These are phyloP conservation scores for Eutrema japonicum DNA, from an alignment of 345 rosid species.

Conservation along the genomic window DNA sequence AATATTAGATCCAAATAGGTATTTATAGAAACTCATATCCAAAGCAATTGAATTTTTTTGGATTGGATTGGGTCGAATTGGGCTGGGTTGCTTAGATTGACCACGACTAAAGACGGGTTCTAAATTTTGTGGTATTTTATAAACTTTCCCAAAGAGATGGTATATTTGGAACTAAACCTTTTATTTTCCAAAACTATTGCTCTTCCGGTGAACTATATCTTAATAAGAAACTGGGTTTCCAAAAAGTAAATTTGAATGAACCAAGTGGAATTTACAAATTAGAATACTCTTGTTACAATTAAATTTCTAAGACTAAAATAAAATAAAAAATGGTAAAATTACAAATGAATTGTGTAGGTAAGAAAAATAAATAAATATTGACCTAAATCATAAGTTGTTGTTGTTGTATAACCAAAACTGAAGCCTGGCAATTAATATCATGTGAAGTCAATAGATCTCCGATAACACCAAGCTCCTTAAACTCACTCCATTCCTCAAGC, in stretches of 20 bases:
- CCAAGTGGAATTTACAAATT: slow-evolving; percentile 11
- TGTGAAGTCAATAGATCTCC: slow-evolving; percentile 42
- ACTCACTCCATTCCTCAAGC: slow-evolving; percentile 49
- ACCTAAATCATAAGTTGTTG: slow-evolving; percentile 41
- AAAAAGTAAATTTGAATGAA: not conserved
- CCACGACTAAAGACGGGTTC: too few relatives aligned
- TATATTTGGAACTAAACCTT: not conserved
- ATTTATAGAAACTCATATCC: too few relatives aligned
- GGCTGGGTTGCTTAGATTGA: too few relatives aligned
- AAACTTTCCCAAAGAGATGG: not conserved
- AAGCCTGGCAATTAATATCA: slow-evolving; percentile 33
- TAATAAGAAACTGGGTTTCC: not conserved
- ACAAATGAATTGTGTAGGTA: slow-evolving; percentile 14
- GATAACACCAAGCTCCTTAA: slow-evolving; percentile 43
- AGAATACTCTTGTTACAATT: slow-evolving; percentile 4
- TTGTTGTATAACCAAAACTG: slow-evolving; percentile 46
- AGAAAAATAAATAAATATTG: not conserved
- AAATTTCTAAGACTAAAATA: slow-evolving; percentile 12
- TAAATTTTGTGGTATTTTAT: too few relatives aligned
- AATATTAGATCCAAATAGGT: too few relatives aligned
- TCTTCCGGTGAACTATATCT: not conserved
- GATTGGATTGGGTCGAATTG: too few relatives aligned
- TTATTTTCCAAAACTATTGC: too few relatives aligned
- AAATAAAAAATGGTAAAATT: slow-evolving; percentile 1
- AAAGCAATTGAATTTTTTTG: too few relatives aligned